Percentiles rank a stretch among this genome's conserved stretches.
phyloP scores from a whole-genome alignment of 106 monocot species.

The Amphibolis antarctica region DNA sequence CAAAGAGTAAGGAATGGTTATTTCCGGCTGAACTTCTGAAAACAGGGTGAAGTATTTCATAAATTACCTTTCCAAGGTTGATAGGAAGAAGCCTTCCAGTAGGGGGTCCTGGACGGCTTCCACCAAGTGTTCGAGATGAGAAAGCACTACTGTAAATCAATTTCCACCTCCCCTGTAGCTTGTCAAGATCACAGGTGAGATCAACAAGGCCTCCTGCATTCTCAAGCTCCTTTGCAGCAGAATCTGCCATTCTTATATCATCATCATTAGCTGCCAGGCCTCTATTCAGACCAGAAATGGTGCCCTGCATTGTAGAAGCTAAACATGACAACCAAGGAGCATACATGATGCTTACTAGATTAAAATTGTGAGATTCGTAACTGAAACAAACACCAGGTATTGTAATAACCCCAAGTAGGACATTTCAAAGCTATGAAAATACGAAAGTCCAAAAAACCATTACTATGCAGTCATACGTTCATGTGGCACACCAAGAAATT shows the following conservation, averaged over 20 bases:
- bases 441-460: no score
- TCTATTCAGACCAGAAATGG: slow-evolving; percentile 78
- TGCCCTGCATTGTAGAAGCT: slow-evolving; percentile 41
- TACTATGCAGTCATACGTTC: no score
- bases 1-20: neutral
- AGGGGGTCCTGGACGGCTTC: slow-evolving; percentile 87
- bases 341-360: no score
- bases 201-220: slow-evolving; percentile 46
- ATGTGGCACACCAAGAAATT: no score
- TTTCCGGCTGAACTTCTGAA: neutral
- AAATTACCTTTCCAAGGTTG: slow-evolving; percentile 68
- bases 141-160: slow-evolving; percentile 85
- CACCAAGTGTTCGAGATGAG: slow-evolving; percentile 80
- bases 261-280: slow-evolving; percentile 79
- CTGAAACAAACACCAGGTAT: no score
- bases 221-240: slow-evolving; percentile 73
- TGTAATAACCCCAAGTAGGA: no score
- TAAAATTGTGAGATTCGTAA: no score
- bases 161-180: slow-evolving; percentile 86
- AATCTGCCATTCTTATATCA: slow-evolving; percentile 54
- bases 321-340: no score
- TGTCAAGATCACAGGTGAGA: slow-evolving; percentile 58
- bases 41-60: neutral
- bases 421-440: no score
- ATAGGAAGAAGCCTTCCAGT: slow-evolving; percentile 75